Percentiles rank a stretch among this genome's conserved stretches.
These are phyloP conservation scores for Phytopythium vexans DNA, from an alignment of 352 stramenopile species.

Conservation along the genomic window DNA sequence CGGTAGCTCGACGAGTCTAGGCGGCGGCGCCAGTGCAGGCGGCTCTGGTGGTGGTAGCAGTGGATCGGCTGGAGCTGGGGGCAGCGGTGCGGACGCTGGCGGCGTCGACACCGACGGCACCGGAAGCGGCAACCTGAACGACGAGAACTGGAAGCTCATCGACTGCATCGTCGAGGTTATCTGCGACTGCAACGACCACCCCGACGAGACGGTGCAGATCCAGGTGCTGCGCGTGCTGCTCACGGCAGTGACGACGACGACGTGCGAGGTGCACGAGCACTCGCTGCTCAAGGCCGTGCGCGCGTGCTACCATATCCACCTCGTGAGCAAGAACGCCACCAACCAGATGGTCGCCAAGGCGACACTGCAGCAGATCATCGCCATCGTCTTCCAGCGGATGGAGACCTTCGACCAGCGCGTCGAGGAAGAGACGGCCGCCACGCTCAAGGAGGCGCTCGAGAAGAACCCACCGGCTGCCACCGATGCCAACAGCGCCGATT, in stretches of 20 bases:
- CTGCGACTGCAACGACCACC: slow-evolving; percentile 89
- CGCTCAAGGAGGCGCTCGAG: slow-evolving; percentile 48
- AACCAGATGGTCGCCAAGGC: slow-evolving; percentile 98
- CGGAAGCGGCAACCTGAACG: slow-evolving; percentile 21
- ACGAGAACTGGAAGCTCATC: slow-evolving; percentile 74
- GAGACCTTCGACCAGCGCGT: slow-evolving; percentile 88
- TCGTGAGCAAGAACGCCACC: slow-evolving; percentile 88
- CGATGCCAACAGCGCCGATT: slow-evolving; percentile 7
- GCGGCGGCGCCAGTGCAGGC: background rate
- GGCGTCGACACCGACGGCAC: slow-evolving; percentile 8
- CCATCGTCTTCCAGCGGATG: slow-evolving; percentile 96
- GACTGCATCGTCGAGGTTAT: slow-evolving; percentile 88
- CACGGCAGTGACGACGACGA: slow-evolving; percentile 87
- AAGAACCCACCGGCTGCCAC: slow-evolving; percentile 22
- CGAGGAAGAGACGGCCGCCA: slow-evolving; percentile 59
- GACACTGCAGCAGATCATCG: slow-evolving; percentile 96
- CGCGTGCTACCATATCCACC: slow-evolving; percentile 96
- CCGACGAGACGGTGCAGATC: slow-evolving; percentile 90
- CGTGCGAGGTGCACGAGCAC: slow-evolving; percentile 90
- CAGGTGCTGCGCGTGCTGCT: slow-evolving; percentile 92
- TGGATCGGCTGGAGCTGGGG: slow-evolving; percentile 7
- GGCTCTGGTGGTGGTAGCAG: slow-evolving; percentile 9
- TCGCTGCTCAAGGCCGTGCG: slow-evolving; percentile 94
- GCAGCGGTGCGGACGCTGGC: slow-evolving; percentile 16
- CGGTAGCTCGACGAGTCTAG: background rate